Percentiles rank a stretch among this genome's conserved stretches.
Evolutionary conservation across 345 rosid genomes (phyloP).

Genomic region (Salix udensis): DNA sequence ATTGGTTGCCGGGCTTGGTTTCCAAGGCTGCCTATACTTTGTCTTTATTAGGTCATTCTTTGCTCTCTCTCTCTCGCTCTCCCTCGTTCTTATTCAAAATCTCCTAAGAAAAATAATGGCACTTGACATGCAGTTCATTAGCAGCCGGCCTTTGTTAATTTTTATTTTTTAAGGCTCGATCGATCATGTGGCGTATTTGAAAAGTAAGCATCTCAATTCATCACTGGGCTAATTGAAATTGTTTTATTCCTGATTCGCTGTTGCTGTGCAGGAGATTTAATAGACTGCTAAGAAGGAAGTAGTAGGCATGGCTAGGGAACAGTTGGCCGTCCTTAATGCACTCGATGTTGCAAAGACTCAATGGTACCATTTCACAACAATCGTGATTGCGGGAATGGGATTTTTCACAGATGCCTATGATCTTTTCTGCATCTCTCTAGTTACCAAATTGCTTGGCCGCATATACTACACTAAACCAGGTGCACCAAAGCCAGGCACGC

Average conservation of each 20-base stretch:
- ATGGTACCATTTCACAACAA: slow-evolving; percentile 24
- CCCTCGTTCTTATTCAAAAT: no score
- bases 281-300: background rate
- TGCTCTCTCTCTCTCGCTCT: no score
- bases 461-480: slow-evolving; percentile 15
- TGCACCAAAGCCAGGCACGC: slow-evolving; percentile 7
- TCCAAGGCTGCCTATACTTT: no score
- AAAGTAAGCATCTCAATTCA: background rate
- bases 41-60: no score
- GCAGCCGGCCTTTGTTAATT: no score
- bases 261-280: background rate
- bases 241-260: no score
- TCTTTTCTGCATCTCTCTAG: slow-evolving; percentile 22
- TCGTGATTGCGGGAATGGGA: slow-evolving; percentile 31
- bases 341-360: slow-evolving; percentile 25
- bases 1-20: no score
- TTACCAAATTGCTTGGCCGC: slow-evolving; percentile 23
- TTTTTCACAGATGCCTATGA: slow-evolving; percentile 31
- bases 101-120: no score
- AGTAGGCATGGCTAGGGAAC: slow-evolving; percentile 6
- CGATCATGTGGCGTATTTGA: no score
- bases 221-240: no score
- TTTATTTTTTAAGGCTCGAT: no score
- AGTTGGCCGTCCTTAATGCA: slow-evolving; percentile 18
- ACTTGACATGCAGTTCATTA: no score